Percentiles rank a stretch among this genome's conserved stretches.
phyloP scores from a whole-genome alignment of 495 filamentous ascomycete species.

The Xylaria longipes region DNA sequence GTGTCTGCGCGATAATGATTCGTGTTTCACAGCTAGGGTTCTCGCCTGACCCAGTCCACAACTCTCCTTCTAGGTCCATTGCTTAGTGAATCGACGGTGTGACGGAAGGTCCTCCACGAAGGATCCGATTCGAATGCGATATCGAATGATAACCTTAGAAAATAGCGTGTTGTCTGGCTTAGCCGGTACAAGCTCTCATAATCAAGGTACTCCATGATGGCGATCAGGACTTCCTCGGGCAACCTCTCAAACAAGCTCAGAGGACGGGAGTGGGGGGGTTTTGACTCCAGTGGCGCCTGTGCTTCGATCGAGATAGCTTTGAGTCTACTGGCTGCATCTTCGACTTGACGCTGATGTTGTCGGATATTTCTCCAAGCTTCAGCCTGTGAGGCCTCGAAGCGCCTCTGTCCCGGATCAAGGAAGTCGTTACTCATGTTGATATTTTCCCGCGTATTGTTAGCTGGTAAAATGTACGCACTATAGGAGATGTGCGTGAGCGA shows the following conservation, averaged over 20 bases:
- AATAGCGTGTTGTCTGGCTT: constrained; percentile 15
- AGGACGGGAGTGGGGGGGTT: not conserved
- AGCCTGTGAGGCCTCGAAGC: not conserved
- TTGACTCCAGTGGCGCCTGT: not conserved
- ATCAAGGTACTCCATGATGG: constrained; percentile 14
- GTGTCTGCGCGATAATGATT: not conserved
- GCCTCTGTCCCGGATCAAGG: not conserved
- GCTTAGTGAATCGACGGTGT: not conserved
- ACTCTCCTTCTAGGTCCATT: not conserved
- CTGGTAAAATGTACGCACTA: not conserved
- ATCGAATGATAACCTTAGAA: constrained; percentile 23
- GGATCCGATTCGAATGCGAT: not conserved
- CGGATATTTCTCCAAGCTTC: constrained; percentile 6
- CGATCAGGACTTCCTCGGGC: constrained; percentile 19
- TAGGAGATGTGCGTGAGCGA: not conserved
- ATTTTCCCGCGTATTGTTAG: not conserved
- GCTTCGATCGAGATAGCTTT: not conserved
- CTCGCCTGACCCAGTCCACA: not conserved
- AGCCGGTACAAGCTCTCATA: constrained; percentile 20
- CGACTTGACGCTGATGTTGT: not conserved
- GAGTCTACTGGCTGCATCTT: constrained; percentile 13
- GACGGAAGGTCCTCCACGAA: constrained; percentile 18
- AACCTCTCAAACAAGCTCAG: constrained; percentile 17
- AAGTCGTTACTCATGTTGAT: not conserved
- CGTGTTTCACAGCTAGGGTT: not conserved